A percentile compares a stretch with the other conserved stretches of the same genome.
These are phyloP conservation scores for Aspergillus spinulosporus DNA, from an alignment of 2,329 filamentous ascomycete genomes.

Conservation along the genomic window DNA sequence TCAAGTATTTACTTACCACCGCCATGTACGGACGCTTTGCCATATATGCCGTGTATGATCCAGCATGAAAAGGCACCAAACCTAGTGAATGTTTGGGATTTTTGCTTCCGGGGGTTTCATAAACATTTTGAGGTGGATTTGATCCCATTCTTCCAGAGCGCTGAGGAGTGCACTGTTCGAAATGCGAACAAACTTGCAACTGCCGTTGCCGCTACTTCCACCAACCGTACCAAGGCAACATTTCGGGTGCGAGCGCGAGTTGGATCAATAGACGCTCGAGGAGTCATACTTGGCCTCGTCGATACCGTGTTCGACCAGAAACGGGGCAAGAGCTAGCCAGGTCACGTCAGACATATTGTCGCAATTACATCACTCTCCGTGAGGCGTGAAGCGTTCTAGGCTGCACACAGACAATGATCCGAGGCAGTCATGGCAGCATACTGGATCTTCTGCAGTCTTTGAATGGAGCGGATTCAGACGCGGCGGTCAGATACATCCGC, in stretches of 20 bases:
- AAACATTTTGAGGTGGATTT: constrained; percentile 37
- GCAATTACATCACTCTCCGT: not conserved
- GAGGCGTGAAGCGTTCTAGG: constrained; percentile 16
- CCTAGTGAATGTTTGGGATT: constrained; percentile 38
- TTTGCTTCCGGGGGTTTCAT: constrained; percentile 32
- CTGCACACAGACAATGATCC: constrained; percentile 1
- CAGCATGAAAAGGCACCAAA: constrained; percentile 37
- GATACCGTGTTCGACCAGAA: constrained; percentile 43
- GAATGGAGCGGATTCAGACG: not conserved
- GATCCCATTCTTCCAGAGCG: constrained; percentile 31
- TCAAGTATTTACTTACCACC: too few relatives aligned
- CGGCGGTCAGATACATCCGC: not conserved
- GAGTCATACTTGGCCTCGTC: constrained; percentile 37
- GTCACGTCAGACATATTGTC: constrained; percentile 9
- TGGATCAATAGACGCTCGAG: constrained; percentile 35
- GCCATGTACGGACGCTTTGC: constrained; percentile 23
- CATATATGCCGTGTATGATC: constrained; percentile 40
- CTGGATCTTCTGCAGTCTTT: not conserved
- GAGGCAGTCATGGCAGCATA: not conserved
- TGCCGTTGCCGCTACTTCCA: constrained; percentile 40
- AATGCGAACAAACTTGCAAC: constrained; percentile 37
- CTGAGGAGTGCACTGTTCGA: constrained; percentile 36
- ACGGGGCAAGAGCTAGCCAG: constrained; percentile 25
- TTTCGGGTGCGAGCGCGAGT: constrained; percentile 36
- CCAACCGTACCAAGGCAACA: constrained; percentile 36